These are phyloP conservation scores for Pleurotus cornucopiae DNA, from an alignment of 768 basidiomycete species.

Conservation along the genomic window DNA sequence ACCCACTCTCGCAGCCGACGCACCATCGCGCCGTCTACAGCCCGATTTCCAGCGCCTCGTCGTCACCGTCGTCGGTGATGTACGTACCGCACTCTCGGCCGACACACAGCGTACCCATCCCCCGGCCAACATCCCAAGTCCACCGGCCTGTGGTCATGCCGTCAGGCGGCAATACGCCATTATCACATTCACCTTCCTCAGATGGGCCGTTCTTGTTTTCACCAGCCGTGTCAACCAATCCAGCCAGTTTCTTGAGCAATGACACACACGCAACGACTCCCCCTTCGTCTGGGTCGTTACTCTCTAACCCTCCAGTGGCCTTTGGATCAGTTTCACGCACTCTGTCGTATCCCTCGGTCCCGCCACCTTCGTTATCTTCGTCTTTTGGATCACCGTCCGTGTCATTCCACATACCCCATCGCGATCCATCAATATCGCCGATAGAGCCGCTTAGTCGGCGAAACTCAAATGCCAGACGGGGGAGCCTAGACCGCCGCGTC, in stretches of 20 bases:
- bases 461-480: conserved; percentile 39
- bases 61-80: conserved; percentile 43
- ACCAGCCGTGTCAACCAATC: conserved; percentile 47
- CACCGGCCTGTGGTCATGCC: conserved; percentile 46
- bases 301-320: conserved; percentile 33
- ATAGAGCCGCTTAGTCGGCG: conserved; percentile 52
- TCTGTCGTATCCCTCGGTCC: conserved; percentile 78
- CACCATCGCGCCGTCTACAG: conserved; percentile 45
- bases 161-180: conserved; percentile 56
- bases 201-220: conserved; percentile 70
- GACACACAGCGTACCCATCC: conserved; percentile 68
- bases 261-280: conserved; percentile 73
- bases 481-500: conserved; percentile 28
- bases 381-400: conserved; percentile 71
- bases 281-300: conserved; percentile 56
- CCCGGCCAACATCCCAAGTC: conserved; percentile 62
- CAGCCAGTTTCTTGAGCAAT: conserved; percentile 51
- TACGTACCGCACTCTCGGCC: conserved; percentile 30
- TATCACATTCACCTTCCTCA: conserved; percentile 62
- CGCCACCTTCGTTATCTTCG: conserved; percentile 76
- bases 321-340: conserved; percentile 31
- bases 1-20: conserved; percentile 69
- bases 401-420: conserved; percentile 38
- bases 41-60: conserved; percentile 31
- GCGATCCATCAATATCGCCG: conserved; percentile 48